Base-by-base conservation (phyloP, 352 stramenopile genomes). In the Globisporangium solare region DNA sequence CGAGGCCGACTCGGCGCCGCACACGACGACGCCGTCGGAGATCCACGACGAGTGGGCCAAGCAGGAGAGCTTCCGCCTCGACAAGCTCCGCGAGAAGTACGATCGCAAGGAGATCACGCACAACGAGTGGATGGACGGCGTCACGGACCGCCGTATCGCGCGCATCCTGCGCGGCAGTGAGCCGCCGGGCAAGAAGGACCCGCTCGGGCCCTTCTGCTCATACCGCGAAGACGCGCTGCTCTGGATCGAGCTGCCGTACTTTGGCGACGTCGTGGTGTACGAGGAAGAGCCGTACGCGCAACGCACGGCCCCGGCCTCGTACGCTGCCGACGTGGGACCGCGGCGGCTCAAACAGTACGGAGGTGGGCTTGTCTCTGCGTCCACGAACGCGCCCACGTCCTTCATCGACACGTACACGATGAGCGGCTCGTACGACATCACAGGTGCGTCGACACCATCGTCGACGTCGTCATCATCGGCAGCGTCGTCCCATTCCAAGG, bases 91-190 rank as follows among this genome's bases (percentile, higher is more conserved):
- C 11, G 89, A 97, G 58, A 89, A 87, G 63, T 96, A 95, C 67
- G 87, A 94, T 37, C 86, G 87, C 53, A 92, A 92, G 35, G 80
- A 95, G 47, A 92, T 96, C 48, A 61, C 75, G 22, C 74, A 77
- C 18, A 91, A 93, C 61, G 85, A 96, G 60, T 98, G 89, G 91
- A 93, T 98, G 70, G 91, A 98, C 58, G 86, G 81, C 52, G 81
- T 95, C 42, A 95, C 85, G 14, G 82, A 93, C 58, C 80, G 85
- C 46, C 83, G 85, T 48, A 95, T 95, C 59, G 81, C 81, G 27
- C 76, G 85, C 4, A 95, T 92, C n/a, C 81, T 81, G 13, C 76
- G 83, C 22, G 84, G 83, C 31, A 87, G 75, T 27, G 85, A 95
- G 51, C 84, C 82, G 7, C 85, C 85, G 0, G 79, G 78, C 1